Percentiles rank a stretch among this genome's conserved stretches.
These are phyloP conservation scores for Lagerstroemia speciosa DNA, from an alignment of 345 rosid species.

Conservation along the genomic window DNA sequence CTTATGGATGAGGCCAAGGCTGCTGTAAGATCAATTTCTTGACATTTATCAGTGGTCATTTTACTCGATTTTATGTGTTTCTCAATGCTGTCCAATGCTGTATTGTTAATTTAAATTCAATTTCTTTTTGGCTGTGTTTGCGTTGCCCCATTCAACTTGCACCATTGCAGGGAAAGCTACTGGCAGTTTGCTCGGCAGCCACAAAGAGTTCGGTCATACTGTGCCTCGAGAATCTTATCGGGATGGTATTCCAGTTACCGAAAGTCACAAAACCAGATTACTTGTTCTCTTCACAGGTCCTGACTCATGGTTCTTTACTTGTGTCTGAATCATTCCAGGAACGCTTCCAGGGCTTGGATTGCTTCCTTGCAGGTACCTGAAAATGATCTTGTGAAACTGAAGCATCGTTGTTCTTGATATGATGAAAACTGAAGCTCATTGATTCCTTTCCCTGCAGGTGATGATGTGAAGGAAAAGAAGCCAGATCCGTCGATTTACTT, in stretches of 20 bases:
- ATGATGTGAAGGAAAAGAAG: conserved; percentile 95
- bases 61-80: background rate
- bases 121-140: background rate
- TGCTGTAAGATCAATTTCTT: conserved; percentile 49
- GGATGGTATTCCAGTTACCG: conserved; percentile 38
- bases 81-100: no score
- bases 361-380: conserved; percentile 79
- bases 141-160: background rate
- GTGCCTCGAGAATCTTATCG: conserved; percentile 82
- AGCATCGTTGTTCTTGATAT: no score
- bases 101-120: background rate
- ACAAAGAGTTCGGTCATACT: conserved; percentile 92
- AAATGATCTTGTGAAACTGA: background rate
- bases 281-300: background rate
- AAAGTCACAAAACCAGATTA: background rate
- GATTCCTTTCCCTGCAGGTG: conserved; percentile 35
- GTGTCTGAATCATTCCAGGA: conserved; percentile 33
- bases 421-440: background rate
- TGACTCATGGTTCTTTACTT: conserved; percentile 1
- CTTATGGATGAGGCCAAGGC: conserved; percentile 93
- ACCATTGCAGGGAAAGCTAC: conserved; percentile 51
- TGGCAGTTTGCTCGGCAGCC: conserved; percentile 95
- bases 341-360: conserved; percentile 78
- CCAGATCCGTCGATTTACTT: conserved; percentile 83
- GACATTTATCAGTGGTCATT: background rate